phyloP scores from a whole-genome alignment of 495 filamentous ascomycete genomes.

The Penicillium alfredii region DNA sequence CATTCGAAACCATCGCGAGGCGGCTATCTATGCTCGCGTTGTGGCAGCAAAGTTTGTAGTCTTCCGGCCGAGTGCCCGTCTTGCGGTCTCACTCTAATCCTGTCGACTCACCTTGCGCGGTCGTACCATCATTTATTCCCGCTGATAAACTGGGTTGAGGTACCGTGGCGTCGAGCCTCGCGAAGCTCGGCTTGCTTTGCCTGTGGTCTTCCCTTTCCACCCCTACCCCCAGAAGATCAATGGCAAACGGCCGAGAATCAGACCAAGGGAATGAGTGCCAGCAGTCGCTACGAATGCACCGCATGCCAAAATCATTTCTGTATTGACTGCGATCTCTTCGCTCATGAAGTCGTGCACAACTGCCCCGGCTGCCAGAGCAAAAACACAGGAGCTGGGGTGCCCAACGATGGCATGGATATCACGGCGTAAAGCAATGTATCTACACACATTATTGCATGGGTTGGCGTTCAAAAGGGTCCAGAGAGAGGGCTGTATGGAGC shows the following conservation, averaged over 20 bases:
- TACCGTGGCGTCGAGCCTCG: slow-evolving; percentile 69
- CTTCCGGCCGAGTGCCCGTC: slow-evolving; percentile 88
- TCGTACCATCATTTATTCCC: slow-evolving; percentile 97
- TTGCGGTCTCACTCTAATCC: slow-evolving; percentile 86
- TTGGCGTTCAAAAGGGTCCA: too few relatives aligned
- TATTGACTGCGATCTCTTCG: slow-evolving; percentile 94
- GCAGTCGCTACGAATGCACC: slow-evolving; percentile 79
- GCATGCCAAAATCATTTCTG: slow-evolving; percentile 86
- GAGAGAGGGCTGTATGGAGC: too few relatives aligned
- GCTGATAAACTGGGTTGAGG: slow-evolving; percentile 81
- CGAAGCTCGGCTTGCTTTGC: slow-evolving; percentile 41
- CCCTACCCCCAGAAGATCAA: slow-evolving; percentile 36
- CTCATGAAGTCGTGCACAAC: slow-evolving; percentile 89
- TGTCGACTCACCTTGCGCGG: slow-evolving; percentile 90
- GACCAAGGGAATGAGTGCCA: slow-evolving; percentile 68
- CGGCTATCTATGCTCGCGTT: slow-evolving; percentile 90
- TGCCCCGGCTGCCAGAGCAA: slow-evolving; percentile 87
- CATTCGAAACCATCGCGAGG: slow-evolving; percentile 77
- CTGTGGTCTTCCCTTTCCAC: slow-evolving; percentile 49
- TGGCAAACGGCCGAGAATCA: slow-evolving; percentile 30
- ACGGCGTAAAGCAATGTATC: slow-evolving; percentile 10
- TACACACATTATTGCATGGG: slow-evolving; percentile 15
- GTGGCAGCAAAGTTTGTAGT: slow-evolving; percentile 81
- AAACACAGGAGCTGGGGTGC: slow-evolving; percentile 1
- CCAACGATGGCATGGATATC: slow-evolving; percentile 28